Percentiles rank a stretch among this genome's conserved stretches.
phyloP scores from a whole-genome alignment of 768 basidiomycete species.

The Goffeauzyma gilvescens region DNA sequence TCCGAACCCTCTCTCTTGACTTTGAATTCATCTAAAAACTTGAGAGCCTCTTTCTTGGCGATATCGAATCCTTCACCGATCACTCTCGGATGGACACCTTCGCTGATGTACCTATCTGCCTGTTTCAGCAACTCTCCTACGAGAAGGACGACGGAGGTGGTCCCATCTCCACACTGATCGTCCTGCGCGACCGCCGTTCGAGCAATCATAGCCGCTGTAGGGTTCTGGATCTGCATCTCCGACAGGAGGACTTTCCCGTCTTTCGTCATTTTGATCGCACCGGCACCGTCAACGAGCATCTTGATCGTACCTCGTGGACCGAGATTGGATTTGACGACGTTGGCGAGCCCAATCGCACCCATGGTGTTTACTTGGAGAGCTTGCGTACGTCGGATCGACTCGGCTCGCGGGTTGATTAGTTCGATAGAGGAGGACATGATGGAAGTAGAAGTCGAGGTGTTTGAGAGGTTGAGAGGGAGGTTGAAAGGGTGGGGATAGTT shows the following conservation, averaged over 20 bases:
- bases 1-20: conserved; percentile 37
- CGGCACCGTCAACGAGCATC: conserved; percentile 97
- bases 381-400: conserved; percentile 72
- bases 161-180: conserved; percentile 95
- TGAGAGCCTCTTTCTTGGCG: conserved; percentile 85
- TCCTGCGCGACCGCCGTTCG: conserved; percentile 96
- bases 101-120: conserved; percentile 90
- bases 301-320: conserved; percentile 94
- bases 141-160: conserved; percentile 84
- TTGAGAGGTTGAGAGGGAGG: too few species aligned
- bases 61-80: conserved; percentile 89
- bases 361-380: conserved; percentile 59
- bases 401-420: conserved; percentile 90
- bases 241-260: conserved; percentile 95
- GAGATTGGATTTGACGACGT: conserved; percentile 94
- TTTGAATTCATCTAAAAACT: conserved; percentile 86
- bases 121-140: conserved; percentile 93
- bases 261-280: conserved; percentile 99
- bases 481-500: too few species aligned
- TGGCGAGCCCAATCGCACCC: conserved; percentile 91
- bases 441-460: too few species aligned
- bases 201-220: conserved; percentile 97
- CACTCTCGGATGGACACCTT: conserved; percentile 94
- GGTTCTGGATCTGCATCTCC: conserved; percentile 98
- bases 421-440: conserved; percentile 40